Evolutionary conservation across 2,329 filamentous ascomycete species (phyloP), one percentile per base, ranked within the genome.

Genomic region (Cadophora malorum): DNA sequence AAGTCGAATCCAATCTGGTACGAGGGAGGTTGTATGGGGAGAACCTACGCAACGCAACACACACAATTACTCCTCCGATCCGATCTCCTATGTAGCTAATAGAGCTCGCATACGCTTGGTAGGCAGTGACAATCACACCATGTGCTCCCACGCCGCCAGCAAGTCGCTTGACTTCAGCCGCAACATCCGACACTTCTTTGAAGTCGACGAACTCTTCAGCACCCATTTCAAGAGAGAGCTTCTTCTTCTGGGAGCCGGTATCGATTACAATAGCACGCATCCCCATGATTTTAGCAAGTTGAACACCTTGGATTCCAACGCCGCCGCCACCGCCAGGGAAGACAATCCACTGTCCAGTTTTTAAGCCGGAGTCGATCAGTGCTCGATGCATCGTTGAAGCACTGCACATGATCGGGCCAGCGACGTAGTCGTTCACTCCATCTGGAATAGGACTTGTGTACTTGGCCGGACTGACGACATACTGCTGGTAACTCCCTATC

Each of bases 351-450:
- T 70, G 63, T 9, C 68, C 59, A 10, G 66, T 63, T 70, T 74
- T 78, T 56, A 82, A 69, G 63, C 79, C 74, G 45, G 83, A 84
- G 50, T 86, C 83, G 14, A 66, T 67, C 61, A 89, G 78, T 1
- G 85, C 84, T 2, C 84, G 82, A 75, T 88, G 86, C 69, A 88
- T 85, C 1, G 87, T 89, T 7, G 82, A 83, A 0, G 84, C 85
- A 53, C 80, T 82, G 77, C 87, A 89, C 85, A 89, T 88, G 67
- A 89, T 83, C 0, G 86, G 87, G 0, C 83, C 87, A 2, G 86
- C 86, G n/a, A 86, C 72, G 69, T 84, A 82, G 68, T 87, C 85
- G 0, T 79, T 76, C 0, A 88, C 82, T 0, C 82, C 84, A 41
- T 88, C 83, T 0, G 86, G 86, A 66, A 88, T 87, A 23, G 81